Evolutionary conservation across 306 rosid genomes (phyloP).

Genomic region (Crotalaria pallida): DNA sequence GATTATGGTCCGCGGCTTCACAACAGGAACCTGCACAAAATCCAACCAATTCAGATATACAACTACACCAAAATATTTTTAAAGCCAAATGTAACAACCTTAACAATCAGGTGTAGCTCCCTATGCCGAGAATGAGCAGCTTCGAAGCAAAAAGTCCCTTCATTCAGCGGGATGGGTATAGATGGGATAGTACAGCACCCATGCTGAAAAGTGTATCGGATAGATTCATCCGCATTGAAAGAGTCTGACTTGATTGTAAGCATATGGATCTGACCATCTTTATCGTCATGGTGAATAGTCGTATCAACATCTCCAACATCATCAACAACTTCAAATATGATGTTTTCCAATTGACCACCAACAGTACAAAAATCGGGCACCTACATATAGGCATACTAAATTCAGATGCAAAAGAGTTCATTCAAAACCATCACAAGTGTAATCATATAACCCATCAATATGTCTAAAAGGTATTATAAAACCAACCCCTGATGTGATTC

Average conservation of each 20-base stretch:
- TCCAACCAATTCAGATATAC: slow-evolving; percentile 1
- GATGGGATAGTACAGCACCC: slow-evolving; percentile 40
- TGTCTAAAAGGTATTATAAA: background rate
- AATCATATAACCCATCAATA: background rate
- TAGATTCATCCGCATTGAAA: slow-evolving; percentile 17
- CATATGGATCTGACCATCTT: slow-evolving; percentile 35
- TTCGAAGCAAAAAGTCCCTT: slow-evolving; percentile 33
- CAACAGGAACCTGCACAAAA: slow-evolving; percentile 31
- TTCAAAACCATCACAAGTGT: background rate
- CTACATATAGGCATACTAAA: slow-evolving; percentile 19
- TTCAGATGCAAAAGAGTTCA: background rate
- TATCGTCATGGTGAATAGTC: slow-evolving; percentile 37
- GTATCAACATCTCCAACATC: slow-evolving; percentile 34
- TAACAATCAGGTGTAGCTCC: slow-evolving; percentile 25
- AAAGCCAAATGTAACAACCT: slow-evolving; percentile 27
- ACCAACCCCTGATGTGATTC: slow-evolving; percentile 38
- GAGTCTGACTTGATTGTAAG: slow-evolving; percentile 40
- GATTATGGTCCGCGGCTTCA: background rate
- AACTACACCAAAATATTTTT: background rate
- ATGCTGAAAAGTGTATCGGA: slow-evolving; percentile 40
- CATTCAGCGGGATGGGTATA: slow-evolving; percentile 31
- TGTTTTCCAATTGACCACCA: slow-evolving; percentile 36
- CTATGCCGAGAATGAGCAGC: slow-evolving; percentile 43
- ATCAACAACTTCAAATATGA: slow-evolving; percentile 46
- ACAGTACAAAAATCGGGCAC: slow-evolving; percentile 38